Evolutionary conservation across 129 eudicot genomes (phyloP).

Genomic region (Apium graveolens): DNA sequence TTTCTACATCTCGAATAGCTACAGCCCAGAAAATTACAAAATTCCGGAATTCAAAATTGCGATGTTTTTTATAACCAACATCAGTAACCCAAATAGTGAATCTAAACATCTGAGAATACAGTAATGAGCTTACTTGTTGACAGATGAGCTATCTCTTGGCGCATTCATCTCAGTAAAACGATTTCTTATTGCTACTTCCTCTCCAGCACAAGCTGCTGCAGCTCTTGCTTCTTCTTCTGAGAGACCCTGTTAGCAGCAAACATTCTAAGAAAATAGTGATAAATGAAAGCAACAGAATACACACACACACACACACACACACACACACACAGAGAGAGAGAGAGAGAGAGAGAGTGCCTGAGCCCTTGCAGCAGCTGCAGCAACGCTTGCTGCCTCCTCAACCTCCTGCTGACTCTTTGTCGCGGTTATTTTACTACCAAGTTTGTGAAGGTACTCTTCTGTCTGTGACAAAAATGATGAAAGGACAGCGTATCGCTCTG

Average conservation of each 20-base stretch:
- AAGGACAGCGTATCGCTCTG: constrained; percentile 88
- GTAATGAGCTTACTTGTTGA: constrained; percentile 66
- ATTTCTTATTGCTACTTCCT: constrained; percentile 88
- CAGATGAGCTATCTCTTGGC: constrained; percentile 74
- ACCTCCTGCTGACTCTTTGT: constrained; percentile 92
- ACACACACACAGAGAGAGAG: no score
- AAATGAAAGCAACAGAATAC: constrained; percentile 5
- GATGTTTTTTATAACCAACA: not conserved
- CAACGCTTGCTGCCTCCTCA: constrained; percentile 83
- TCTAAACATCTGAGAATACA: constrained; percentile 7
- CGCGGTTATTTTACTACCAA: constrained; percentile 93
- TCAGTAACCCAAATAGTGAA: not conserved
- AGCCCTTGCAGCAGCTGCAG: constrained; percentile 81
- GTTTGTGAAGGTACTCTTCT: constrained; percentile 83
- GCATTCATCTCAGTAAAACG: constrained; percentile 99
- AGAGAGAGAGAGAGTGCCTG: constrained; percentile 42
- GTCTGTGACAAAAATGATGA: constrained; percentile 93
- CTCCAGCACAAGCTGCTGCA: constrained; percentile 97
- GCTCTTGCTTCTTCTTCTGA: constrained; percentile 99
- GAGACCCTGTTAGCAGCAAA: constrained; percentile 52
- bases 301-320: no score
- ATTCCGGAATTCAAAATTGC: not conserved
- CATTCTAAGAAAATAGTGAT: not conserved
- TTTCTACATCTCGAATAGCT: not conserved
- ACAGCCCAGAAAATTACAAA: not conserved